A percentile compares a stretch with the other conserved stretches of the same genome.
Evolutionary conservation across 768 basidiomycete genomes (phyloP).

Genomic region (Pleurotus djamor): DNA sequence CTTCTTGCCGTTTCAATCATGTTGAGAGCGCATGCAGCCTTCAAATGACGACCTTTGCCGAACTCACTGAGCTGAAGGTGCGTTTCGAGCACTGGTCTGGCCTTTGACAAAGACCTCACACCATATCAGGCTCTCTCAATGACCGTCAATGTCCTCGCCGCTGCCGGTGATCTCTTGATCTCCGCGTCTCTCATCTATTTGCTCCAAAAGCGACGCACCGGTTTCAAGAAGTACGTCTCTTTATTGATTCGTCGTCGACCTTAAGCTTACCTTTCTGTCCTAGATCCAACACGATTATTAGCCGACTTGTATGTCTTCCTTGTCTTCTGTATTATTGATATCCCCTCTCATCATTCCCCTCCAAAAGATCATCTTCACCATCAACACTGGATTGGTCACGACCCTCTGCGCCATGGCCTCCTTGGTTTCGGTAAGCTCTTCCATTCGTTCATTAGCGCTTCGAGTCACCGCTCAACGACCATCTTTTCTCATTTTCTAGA

Average conservation of each 20-base stretch:
- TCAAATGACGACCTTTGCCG: constrained; percentile 26
- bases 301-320: constrained; percentile 29
- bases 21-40: constrained; percentile 20
- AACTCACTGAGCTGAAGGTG: constrained; percentile 36
- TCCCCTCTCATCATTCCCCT: background rate
- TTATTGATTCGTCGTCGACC: background rate
- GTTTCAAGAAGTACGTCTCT: constrained; percentile 37
- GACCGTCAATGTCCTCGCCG: constrained; percentile 40
- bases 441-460: no score
- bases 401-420: constrained; percentile 57
- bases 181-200: constrained; percentile 38
- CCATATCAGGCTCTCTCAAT: constrained; percentile 38
- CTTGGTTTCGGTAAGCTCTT: constrained; percentile 41
- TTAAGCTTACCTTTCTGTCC: background rate
- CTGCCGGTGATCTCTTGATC: constrained; percentile 45
- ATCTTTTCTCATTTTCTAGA: constrained; percentile 26
- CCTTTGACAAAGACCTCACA: no score
- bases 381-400: constrained; percentile 41
- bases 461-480: no score
- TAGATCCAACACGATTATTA: constrained; percentile 48
- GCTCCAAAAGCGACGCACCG: constrained; percentile 42
- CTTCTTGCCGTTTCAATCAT: no score
- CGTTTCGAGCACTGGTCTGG: no score
- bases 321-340: constrained; percentile 16
- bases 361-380: constrained; percentile 36